These are phyloP conservation scores for Coccinonectria pachysandricola DNA, from an alignment of 2,329 filamentous ascomycete genomes.

Conservation along the genomic window DNA sequence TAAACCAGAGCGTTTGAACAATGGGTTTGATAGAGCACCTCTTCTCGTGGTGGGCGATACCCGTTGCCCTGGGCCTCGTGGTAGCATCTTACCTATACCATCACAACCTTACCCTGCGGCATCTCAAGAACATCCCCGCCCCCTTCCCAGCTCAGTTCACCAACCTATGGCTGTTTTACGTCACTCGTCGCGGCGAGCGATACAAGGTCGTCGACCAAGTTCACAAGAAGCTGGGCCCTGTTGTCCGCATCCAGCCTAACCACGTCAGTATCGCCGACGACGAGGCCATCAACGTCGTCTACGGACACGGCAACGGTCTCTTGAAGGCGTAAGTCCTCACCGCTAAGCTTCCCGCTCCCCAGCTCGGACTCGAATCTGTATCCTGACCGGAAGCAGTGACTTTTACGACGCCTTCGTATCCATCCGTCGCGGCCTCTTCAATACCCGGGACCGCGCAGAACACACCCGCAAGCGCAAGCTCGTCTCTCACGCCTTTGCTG, in stretches of 20 bases:
- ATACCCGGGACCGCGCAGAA: conserved; percentile 70
- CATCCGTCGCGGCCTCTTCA: conserved; percentile 78
- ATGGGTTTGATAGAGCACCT: too few relatives aligned
- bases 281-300: conserved; percentile 64
- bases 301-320: conserved; percentile 71
- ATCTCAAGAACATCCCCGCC: conserved; percentile 37
- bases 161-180: conserved; percentile 69
- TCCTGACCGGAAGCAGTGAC: conserved; percentile 47
- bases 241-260: conserved; percentile 75
- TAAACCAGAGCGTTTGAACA: too few relatives aligned
- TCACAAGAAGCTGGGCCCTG: conserved; percentile 66
- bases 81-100: background rate
- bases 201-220: conserved; percentile 56
- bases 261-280: conserved; percentile 77
- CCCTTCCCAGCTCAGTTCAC: conserved; percentile 57
- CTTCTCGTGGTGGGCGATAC: background rate
- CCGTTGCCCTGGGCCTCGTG: background rate
- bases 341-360: background rate
- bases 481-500: conserved; percentile 75
- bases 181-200: conserved; percentile 54
- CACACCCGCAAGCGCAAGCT: conserved; percentile 86
- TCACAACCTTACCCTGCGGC: background rate
- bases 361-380: too few relatives aligned
- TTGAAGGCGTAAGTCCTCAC: conserved; percentile 50
- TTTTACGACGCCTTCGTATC: conserved; percentile 92